These are phyloP conservation scores for Penicillium salamii DNA, from an alignment of 495 filamentous ascomycete species.

Conservation along the genomic window DNA sequence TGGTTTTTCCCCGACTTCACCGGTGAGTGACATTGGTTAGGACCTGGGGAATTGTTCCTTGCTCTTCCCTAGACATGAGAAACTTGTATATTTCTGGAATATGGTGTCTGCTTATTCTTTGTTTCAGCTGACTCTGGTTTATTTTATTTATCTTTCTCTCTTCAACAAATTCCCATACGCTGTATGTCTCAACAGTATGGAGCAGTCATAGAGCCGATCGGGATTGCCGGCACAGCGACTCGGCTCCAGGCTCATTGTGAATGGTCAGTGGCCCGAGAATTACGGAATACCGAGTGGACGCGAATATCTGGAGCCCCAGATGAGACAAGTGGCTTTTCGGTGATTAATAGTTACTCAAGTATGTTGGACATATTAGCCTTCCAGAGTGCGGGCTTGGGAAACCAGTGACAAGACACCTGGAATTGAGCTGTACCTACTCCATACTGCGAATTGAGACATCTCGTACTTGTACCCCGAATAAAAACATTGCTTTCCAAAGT, in stretches of 20 bases:
- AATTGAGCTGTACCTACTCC: too few relatives aligned
- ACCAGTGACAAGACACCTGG: too few relatives aligned
- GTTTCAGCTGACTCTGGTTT: too few relatives aligned
- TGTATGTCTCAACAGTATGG: too few relatives aligned
- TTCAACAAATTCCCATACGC: too few relatives aligned
- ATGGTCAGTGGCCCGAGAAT: slow-evolving; percentile 5
- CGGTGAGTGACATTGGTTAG: slow-evolving; percentile 30
- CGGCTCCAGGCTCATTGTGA: background rate
- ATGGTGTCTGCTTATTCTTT: background rate
- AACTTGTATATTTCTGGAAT: background rate
- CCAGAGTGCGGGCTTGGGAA: too few relatives aligned
- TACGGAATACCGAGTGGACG: slow-evolving; percentile 5
- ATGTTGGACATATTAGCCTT: too few relatives aligned
- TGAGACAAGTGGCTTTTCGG: slow-evolving; percentile 3
- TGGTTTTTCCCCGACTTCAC: slow-evolving; percentile 24
- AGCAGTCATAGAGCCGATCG: background rate
- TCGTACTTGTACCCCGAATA: too few relatives aligned
- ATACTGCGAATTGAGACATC: too few relatives aligned
- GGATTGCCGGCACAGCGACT: slow-evolving; percentile 1
- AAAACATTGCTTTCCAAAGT: too few relatives aligned
- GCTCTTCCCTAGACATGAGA: too few relatives aligned
- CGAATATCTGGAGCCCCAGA: slow-evolving; percentile 1
- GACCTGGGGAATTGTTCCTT: slow-evolving; percentile 13
- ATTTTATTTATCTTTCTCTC: too few relatives aligned
- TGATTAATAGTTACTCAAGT: slow-evolving; percentile 1